Evolutionary conservation across 202 grass and related monocot genomes (phyloP).

Genomic region (Carex sylvatica): DNA sequence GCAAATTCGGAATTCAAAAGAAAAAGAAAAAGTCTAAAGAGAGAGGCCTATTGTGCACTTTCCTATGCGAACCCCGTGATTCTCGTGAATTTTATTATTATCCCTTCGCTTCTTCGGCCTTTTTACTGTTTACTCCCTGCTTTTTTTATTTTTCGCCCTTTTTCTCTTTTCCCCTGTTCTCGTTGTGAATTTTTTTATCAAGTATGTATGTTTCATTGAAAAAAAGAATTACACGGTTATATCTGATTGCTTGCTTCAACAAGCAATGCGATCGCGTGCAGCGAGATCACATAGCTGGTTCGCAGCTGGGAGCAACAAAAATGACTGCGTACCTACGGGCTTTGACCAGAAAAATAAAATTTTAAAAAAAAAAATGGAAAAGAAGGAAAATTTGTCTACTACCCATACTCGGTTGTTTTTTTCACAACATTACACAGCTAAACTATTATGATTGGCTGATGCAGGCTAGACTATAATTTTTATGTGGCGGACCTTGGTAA

Average conservation of each 20-base stretch:
- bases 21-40: background rate
- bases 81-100: background rate
- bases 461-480: background rate
- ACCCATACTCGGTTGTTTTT: slow-evolving; percentile 7
- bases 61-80: background rate
- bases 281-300: background rate
- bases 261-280: background rate
- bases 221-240: background rate
- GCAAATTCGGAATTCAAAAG: background rate
- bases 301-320: background rate
- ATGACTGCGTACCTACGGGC: background rate
- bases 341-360: background rate
- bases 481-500: background rate
- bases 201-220: background rate
- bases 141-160: background rate
- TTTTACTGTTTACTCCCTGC: background rate
- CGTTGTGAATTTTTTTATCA: background rate
- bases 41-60: background rate
- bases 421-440: background rate
- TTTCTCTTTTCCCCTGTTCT: too few relatives aligned
- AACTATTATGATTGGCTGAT: slow-evolving; percentile 15
- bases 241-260: background rate
- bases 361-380: background rate
- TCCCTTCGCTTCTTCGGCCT: background rate
- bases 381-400: background rate